phyloP scores from a whole-genome alignment of 2,329 filamentous ascomycete genomes.

The Penicillium sp. region DNA sequence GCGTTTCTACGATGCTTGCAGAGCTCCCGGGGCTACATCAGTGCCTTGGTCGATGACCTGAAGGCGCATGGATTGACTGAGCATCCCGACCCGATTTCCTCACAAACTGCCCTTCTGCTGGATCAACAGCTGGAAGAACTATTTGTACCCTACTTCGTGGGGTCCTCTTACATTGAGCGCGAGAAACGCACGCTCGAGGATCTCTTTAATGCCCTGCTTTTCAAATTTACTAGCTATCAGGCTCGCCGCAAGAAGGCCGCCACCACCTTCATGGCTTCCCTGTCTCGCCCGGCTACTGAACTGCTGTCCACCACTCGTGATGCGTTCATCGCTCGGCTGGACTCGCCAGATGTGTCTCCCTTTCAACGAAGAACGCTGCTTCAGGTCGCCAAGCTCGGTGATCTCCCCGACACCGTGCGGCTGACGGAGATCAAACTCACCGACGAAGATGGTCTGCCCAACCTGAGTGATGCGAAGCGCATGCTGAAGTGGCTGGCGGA shows the following conservation, averaged over 20 bases:
- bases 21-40: conserved; percentile 86
- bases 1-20: conserved; percentile 90
- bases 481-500: conserved; percentile 99
- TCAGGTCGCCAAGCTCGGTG: conserved; percentile 77
- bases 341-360: conserved; percentile 82
- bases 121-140: conserved; percentile 69
- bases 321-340: conserved; percentile 83
- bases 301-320: conserved; percentile 85
- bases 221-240: conserved; percentile 97
- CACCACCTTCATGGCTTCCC: conserved; percentile 86
- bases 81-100: conserved; percentile 86
- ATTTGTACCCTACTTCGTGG: conserved; percentile 66
- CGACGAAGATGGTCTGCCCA: conserved; percentile 84
- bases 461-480: conserved; percentile 84
- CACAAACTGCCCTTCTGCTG: conserved; percentile 72
- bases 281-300: conserved; percentile 87
- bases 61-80: conserved; percentile 94
- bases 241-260: conserved; percentile 76
- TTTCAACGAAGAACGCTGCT: conserved; percentile 91
- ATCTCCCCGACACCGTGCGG: conserved; percentile 64
- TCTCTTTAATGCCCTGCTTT: conserved; percentile 84
- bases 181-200: conserved; percentile 72
- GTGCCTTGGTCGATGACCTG: conserved; percentile 82
- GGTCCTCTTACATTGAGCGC: conserved; percentile 65
- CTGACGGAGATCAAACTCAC: conserved; percentile 87